phyloP scores from a whole-genome alignment of 2,329 filamentous ascomycete genomes.

The Cladophialophora bantiana region DNA sequence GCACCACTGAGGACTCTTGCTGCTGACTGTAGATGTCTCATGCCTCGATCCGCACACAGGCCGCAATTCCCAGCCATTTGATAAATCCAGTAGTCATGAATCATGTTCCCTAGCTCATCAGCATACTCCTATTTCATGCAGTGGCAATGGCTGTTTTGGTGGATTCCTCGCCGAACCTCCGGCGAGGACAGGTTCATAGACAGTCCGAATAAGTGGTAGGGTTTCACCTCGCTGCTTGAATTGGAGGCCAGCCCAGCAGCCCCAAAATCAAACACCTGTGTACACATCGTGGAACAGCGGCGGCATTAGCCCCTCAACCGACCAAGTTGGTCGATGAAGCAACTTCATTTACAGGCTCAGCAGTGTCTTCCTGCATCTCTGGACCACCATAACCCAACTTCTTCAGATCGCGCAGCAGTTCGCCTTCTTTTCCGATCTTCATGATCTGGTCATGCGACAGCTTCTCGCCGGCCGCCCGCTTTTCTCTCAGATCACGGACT shows the following conservation, averaged over 20 bases:
- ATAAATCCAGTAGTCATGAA: neutral
- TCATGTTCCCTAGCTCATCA: neutral
- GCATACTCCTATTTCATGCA: neutral
- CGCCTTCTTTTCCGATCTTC: constrained; percentile 96
- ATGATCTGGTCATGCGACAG: constrained; percentile 93
- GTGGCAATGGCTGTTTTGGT: neutral
- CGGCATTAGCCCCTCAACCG: neutral
- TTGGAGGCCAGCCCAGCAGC: neutral
- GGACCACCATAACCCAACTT: constrained; percentile 82
- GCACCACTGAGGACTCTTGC: neutral
- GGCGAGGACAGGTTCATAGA: neutral
- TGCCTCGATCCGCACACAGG: neutral
- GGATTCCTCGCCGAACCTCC: neutral
- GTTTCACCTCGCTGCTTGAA: neutral
- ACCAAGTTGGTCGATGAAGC: neutral
- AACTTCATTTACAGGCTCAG: constrained; percentile 11
- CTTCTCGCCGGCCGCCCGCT: constrained; percentile 84
- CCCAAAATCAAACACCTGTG: neutral
- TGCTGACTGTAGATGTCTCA: neutral
- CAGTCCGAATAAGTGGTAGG: neutral
- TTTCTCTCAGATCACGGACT: constrained; percentile 85
- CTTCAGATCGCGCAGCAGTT: constrained; percentile 87
- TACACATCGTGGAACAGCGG: neutral
- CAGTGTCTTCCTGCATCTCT: constrained; percentile 45
- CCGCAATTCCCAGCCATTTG: neutral